Percentiles rank a stretch among this genome's conserved stretches.
Conservation (phyloP, 441 rosid genomes). For the Breynia disticha region DNA sequence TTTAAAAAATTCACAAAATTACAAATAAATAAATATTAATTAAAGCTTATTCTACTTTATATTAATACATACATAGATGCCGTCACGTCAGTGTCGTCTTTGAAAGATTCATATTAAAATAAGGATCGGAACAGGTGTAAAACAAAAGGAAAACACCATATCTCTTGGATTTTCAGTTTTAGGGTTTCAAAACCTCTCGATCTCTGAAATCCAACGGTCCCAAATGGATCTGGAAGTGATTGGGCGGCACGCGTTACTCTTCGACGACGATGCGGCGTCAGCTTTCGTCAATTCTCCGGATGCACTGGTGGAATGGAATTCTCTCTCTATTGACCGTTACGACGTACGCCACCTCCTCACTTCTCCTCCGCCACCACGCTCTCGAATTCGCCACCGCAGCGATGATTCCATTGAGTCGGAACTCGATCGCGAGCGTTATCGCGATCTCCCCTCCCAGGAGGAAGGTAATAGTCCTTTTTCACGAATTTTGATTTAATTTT, state of each 20-base stretch:
- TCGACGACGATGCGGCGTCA: conserved; percentile 79
- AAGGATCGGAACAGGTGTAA: too few species aligned
- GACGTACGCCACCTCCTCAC: conserved; percentile 92
- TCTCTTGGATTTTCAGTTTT: neutral
- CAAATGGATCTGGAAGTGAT: conserved; percentile 72
- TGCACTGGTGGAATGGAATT: conserved; percentile 88
- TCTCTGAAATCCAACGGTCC: conserved; percentile 3
- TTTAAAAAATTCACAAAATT: too few species aligned
- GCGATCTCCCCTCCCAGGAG: conserved; percentile 44
- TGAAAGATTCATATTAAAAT: too few species aligned
- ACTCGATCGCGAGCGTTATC: conserved; percentile 68
- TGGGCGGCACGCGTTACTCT: conserved; percentile 82
- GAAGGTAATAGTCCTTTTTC: conserved; percentile 28
- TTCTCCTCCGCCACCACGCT: conserved; percentile 65
- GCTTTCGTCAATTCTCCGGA: conserved; percentile 62
- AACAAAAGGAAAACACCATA: too few species aligned
- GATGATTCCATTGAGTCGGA: conserved; percentile 41
- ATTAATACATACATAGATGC: too few species aligned
- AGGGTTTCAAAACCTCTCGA: neutral
- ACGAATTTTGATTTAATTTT: neutral
- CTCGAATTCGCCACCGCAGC: conserved; percentile 32
- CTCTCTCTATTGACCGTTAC: conserved; percentile 82
- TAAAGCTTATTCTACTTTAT: too few species aligned
- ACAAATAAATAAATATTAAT: too few species aligned
- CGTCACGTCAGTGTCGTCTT: too few species aligned